Evolutionary conservation across 345 rosid genomes (phyloP).

Genomic region (Citrus glauca): DNA sequence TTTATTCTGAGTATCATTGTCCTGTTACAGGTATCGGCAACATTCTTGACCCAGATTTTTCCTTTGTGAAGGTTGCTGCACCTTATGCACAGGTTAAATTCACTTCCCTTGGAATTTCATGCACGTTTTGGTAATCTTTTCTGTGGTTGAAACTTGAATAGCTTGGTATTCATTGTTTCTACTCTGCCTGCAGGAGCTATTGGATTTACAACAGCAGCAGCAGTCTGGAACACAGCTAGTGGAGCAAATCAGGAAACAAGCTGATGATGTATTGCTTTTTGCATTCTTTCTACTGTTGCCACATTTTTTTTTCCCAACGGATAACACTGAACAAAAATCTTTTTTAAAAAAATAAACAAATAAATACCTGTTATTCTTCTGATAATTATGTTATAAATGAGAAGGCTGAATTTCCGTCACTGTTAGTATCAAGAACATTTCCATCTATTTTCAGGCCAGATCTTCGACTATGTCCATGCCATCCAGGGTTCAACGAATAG

Average conservation of each 20-base stretch:
- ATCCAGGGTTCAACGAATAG: constrained; percentile 70
- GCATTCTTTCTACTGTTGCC: background rate
- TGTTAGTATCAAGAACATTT: constrained; percentile 13
- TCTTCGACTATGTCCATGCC: constrained; percentile 85
- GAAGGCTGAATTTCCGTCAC: background rate
- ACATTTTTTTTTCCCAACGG: background rate
- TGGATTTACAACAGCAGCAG: constrained; percentile 56
- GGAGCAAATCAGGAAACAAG: constrained; percentile 78
- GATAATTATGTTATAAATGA: background rate
- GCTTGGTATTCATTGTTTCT: background rate
- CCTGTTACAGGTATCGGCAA: constrained; percentile 73
- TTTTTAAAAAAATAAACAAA: too few relatives aligned
- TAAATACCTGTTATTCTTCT: background rate
- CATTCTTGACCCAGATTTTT: constrained; percentile 77
- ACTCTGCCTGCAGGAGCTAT: constrained; percentile 60
- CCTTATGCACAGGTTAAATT: constrained; percentile 83
- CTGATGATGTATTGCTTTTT: constrained; percentile 61
- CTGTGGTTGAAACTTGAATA: background rate
- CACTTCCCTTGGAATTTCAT: background rate
- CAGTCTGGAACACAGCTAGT: constrained; percentile 64
- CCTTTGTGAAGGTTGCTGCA: constrained; percentile 83
- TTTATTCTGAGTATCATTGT: constrained; percentile 7
- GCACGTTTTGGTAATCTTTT: background rate
- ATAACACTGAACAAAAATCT: background rate
- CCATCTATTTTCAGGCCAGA: constrained; percentile 58